Evolutionary conservation across 805 yeast species (phyloP).

Genomic region (Zygotorulaspora danielsina): DNA sequence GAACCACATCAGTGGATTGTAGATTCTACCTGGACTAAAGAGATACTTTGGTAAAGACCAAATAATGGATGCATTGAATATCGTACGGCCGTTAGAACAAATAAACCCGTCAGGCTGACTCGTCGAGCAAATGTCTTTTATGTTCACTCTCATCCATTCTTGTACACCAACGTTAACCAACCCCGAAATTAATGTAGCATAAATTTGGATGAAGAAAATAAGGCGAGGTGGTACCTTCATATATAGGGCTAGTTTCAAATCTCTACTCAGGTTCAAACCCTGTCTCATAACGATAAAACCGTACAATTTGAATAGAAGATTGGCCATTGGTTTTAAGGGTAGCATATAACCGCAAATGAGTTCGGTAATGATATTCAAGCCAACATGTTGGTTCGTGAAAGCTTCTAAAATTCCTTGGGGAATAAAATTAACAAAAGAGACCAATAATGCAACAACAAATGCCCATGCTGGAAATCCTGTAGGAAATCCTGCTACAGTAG

Average conservation of each 20-base stretch:
- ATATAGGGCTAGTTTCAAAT: conserved; percentile 54
- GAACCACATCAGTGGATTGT: conserved; percentile 53
- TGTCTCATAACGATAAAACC: conserved; percentile 54
- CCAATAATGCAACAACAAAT: conserved; percentile 49
- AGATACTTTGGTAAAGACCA: conserved; percentile 53
- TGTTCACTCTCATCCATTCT: conserved; percentile 40
- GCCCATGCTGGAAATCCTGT: conserved; percentile 65
- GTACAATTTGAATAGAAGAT: conserved; percentile 49
- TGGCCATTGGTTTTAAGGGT: conserved; percentile 53
- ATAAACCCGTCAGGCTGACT: conserved; percentile 42
- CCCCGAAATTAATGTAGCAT: conserved; percentile 40
- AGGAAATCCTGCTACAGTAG: conserved; percentile 37
- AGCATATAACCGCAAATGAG: conserved; percentile 56
- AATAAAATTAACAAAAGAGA: conserved; percentile 49
- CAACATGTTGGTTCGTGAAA: conserved; percentile 51
- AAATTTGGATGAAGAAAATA: conserved; percentile 44
- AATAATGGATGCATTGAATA: conserved; percentile 49
- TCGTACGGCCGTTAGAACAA: conserved; percentile 41
- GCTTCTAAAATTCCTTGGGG: conserved; percentile 58
- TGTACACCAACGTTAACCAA: conserved; percentile 39
- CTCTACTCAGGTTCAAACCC: conserved; percentile 48
- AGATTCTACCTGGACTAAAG: conserved; percentile 47
- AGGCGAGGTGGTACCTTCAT: conserved; percentile 55
- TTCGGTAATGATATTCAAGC: conserved; percentile 57
- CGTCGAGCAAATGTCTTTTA: conserved; percentile 39